These are phyloP conservation scores for Suillus weaverae DNA, from an alignment of 768 basidiomycete species.

Conservation along the genomic window DNA sequence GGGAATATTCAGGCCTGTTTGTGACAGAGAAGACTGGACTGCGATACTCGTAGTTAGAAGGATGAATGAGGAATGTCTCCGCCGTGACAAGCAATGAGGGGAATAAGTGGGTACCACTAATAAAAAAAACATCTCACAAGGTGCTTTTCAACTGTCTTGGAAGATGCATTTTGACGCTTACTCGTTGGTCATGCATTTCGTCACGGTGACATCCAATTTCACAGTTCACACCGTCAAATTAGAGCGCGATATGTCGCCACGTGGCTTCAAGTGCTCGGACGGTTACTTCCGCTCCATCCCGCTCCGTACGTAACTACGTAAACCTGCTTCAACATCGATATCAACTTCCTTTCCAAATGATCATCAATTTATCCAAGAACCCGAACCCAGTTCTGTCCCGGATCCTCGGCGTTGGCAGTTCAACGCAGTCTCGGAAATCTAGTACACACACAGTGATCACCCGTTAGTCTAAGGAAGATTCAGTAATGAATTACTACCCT, in stretches of 20 bases:
- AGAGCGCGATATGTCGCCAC: constrained; percentile 25
- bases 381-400: neutral
- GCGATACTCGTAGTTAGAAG: constrained; percentile 3
- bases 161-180: constrained; percentile 12
- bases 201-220: constrained; percentile 26
- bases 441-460: too few relatives aligned
- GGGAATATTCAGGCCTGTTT: constrained; percentile 12
- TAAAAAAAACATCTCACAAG: neutral
- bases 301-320: constrained; percentile 12
- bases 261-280: constrained; percentile 18
- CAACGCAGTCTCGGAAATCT: neutral
- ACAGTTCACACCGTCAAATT: constrained; percentile 28
- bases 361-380: constrained; percentile 7
- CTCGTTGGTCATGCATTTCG: constrained; percentile 25
- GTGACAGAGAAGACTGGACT: constrained; percentile 12
- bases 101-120: neutral
- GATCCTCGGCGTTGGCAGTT: neutral
- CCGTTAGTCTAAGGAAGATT: neutral
- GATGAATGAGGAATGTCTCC: constrained; percentile 1
- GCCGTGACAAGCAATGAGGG: constrained; percentile 7
- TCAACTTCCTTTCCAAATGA: constrained; percentile 1
- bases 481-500: neutral
- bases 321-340: neutral
- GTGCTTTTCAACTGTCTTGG: constrained; percentile 26
- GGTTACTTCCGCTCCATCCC: constrained; percentile 5